Base-by-base conservation (phyloP, 2,329 filamentous ascomycete species). In the Sporothrix globosa region DNA sequence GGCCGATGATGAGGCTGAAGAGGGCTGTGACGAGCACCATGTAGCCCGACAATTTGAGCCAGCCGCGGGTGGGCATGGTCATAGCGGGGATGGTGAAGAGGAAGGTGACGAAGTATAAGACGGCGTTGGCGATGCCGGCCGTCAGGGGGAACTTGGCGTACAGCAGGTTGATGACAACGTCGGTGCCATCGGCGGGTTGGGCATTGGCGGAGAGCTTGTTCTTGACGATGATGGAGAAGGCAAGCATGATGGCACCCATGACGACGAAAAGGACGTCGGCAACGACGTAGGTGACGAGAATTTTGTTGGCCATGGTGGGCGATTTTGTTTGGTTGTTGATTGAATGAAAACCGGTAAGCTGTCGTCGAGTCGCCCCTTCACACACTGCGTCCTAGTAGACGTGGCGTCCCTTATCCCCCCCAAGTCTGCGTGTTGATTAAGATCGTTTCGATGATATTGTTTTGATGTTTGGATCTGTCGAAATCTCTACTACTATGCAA, bases 51-150 rank as follows among this genome's bases (percentile, higher is more conserved):
- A 89, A 73, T 79, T 92, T 92, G 75, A 95, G 84, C 87, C 89
- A 92, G 73, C 85, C 83, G 73, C 91, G 86, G 66, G 84, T 87
- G 5, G 88, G 87, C 71, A 91, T 87, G 73, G 90, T 84, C 69
- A 95, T 82, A n/a, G 87, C 91, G 3, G 91, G 91, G 19, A 96
- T 80, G 7, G 90, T 91, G 72, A 89, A 78, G 69, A 90, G 76
- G 79, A 93, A 93, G 30, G 90, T 88, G 75, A 88, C 77, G 79
- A 95, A 88, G 77, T 93, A 86, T 76, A 94, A 83, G 76, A 89
- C 83, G 72, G 89, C 87, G 79, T 94, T 94, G 77, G 85, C 88
- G 73, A 94, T 88, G 71, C 89, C 90, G 68, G 89, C 91, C 73
- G 82, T 82, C 67, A 88, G 78, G 11, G 86, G 86, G 70, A 88